Base-by-base conservation (phyloP, 2,329 filamentous ascomycete genomes). In the Pezicula neosporulosa region DNA sequence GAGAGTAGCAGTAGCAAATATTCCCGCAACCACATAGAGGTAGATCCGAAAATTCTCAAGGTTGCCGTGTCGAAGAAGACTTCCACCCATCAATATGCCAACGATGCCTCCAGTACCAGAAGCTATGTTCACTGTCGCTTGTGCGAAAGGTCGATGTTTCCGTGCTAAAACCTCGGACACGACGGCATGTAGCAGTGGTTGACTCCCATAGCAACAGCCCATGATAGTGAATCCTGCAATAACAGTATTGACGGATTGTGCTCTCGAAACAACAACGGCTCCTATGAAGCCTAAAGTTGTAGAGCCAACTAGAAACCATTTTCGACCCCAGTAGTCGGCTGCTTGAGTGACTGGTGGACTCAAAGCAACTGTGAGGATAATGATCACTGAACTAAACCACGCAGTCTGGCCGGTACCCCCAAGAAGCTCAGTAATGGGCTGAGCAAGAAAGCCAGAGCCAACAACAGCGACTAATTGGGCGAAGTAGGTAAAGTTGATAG, bases 291-390 rank as follows among this genome's bases (percentile, higher is more conserved):
- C 71, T 33, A 64, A 60, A 12, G 64, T 24, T 2, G 63, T 70
- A 10, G 66, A 60, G 16, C 63, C 44, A 21, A 74, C 60, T 15
- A 75, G 63, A 48, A 73, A 68, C 66, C 65, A 70, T 59, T 66
- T 68, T 6, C 71, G 65, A 15, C 71, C 70, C 70, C 70, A 49
- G 30, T 69, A 71, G 55, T 74, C 71, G 18, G 69, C 66, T 0
- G 68, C 71, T 51, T 72, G 71, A 10, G 67, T 66, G 13, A 70
- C 60, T 16, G 68, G 65, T 16, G 68, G 70, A 6, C 63, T 57
- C 10, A 70, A 58, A 13, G 71, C 66, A 6, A 64, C 63, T 2
- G 70, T 71, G 19, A 69, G 46, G 51, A 72, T 72, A 39, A 66
- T 62, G 49, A 73, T 66, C n/a, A n/a, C n/a, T n/a, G n/a, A n/a